Base-by-base conservation (phyloP, 805 yeast genomes). In the Hanseniaspora guilliermondii region DNA sequence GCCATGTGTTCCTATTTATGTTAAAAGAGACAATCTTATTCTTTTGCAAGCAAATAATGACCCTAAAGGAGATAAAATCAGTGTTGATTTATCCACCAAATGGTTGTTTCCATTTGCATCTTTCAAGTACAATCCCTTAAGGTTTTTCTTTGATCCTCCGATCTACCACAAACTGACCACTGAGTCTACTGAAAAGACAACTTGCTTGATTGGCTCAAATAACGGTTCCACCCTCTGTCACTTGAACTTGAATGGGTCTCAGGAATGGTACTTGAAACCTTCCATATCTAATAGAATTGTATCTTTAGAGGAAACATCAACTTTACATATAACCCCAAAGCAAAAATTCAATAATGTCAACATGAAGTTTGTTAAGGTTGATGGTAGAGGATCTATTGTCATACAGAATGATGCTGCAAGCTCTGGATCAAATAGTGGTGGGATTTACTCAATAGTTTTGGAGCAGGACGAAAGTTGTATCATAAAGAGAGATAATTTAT, bases 351-450 rank as follows among this genome's bases (percentile, higher is more conserved):
- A 27, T 25, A 45, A 36, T 11, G 39, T 60, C 30, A 60, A 61
- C 24, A 55, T 59, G 37, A 59, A 60, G 41, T 65, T 59, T 49
- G 58, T 58, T 24, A 59, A 60, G 6, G 16, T 64, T 5, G 62
- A 60, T 48, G 70, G 70, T 9, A 61, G 69, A 33, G 70, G 70
- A 14, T 64, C 63, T 48, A 22, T 49, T 19, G 60, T 65, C 2
- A 56, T 65, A 6, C 53, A 63, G 30, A 61, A 62, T 49, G 65
- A 64, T 3, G 55, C 62, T 7, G 64, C 64, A 3, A 62, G 63
- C 11, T 65, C 68, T 2, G 53, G 53, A 12, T 25, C 41, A 7
- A 49, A 32, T 42, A 40, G 22, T n/a, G 53, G 53, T 27, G 53
- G 53, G 11, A 60, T 64, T 0, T 60, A 65, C 49, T 60, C 66